Evolutionary conservation across 768 basidiomycete species (phyloP), one percentile per base, ranked within the genome.

Genomic region (Suillus discolor): DNA sequence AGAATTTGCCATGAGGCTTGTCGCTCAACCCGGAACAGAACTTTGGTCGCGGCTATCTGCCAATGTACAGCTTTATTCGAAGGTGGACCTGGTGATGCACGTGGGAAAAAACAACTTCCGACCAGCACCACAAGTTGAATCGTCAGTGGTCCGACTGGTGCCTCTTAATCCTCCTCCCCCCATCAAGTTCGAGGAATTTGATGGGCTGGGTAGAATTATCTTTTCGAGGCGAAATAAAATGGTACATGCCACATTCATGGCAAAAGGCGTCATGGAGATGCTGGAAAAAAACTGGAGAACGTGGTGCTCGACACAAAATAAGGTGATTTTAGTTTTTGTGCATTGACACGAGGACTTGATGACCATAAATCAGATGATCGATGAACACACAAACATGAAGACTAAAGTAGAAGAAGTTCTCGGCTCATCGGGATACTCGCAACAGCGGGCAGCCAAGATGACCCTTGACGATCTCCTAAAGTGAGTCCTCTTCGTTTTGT

Each of bases 101-200:
- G 97, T 99, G 53, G 90, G 90, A n/a, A 91, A 93, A 73, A 97
- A 96, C 75, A 96, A 97, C 79, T 99, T 99, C 82, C 84, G 97
- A 31, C 97, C 97, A 0, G 91, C 97, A 23, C 97, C 97, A 0
- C 86, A 92, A 76, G 97, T 99, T 47, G 97, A 99, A 78, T 92
- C 90, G 34, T 90, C 88, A 25, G 97, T 99, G 67, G 89, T 99
- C 44, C 88, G 97, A 62, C 83, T 99, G 65, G 92, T 89, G 6
- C 97, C 97, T 3, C 83, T 91, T 57, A 95, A 99, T 73, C 97
- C 97, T 5, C 97, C 97, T 0, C 97, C 97, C 1, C 95, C 96
- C 0, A 87, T 99, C 67, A 89, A 89, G 74, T 99, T 99, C 69
- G 96, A 96, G 72, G 97, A 99, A 78, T 99, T 98, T 73, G 97